Base-by-base conservation (phyloP, 75 land plant genomes). In the Sequoia sempervirens region DNA sequence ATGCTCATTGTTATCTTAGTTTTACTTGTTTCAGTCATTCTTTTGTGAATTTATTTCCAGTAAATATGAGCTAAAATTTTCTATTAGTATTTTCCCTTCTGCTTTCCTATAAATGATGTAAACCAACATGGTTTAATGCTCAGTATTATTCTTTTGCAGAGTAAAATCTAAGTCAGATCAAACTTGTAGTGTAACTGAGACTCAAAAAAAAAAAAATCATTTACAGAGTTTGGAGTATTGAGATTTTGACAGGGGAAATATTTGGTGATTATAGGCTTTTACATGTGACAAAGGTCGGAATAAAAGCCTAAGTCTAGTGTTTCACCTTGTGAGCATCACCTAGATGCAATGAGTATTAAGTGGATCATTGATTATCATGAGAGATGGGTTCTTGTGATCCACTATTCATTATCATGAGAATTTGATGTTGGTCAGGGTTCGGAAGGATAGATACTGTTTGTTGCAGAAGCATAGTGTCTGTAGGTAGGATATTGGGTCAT, bases 351-450 rank as follows among this genome's bases (percentile, higher is more conserved):
- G n/a, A n/a, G n/a, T n/a, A n/a, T n/a, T n/a, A n/a, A n/a, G n/a
- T n/a, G n/a, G n/a, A n/a, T n/a, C n/a, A n/a, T n/a, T n/a, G n/a
- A n/a, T n/a, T n/a, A n/a, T n/a, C n/a, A n/a, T n/a, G n/a, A n/a
- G n/a, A n/a, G n/a, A n/a, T n/a, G n/a, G n/a, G n/a, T n/a, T n/a
- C n/a, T n/a, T n/a, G n/a, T n/a, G n/a, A n/a, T n/a, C n/a, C n/a
- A n/a, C n/a, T n/a, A n/a, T n/a, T n/a, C n/a, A n/a, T n/a, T n/a
- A n/a, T n/a, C n/a, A n/a, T n/a, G n/a, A n/a, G n/a, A n/a, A 17
- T 20, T 87, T 38, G 88, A 88, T 66, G 85, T 87, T 7, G 89
- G 88, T 32, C 85, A 79, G 46, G 88, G 89, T 26, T 82, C 84
- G 36, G 88, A 83, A 52, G 89, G 89, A 46, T 88, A 85, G 82